Percentiles rank a stretch among this genome's conserved stretches.
These are phyloP conservation scores for Pecoramyces ruminantium DNA, from an alignment of 192 early-diverging fungal genomes.

Conservation along the genomic window DNA sequence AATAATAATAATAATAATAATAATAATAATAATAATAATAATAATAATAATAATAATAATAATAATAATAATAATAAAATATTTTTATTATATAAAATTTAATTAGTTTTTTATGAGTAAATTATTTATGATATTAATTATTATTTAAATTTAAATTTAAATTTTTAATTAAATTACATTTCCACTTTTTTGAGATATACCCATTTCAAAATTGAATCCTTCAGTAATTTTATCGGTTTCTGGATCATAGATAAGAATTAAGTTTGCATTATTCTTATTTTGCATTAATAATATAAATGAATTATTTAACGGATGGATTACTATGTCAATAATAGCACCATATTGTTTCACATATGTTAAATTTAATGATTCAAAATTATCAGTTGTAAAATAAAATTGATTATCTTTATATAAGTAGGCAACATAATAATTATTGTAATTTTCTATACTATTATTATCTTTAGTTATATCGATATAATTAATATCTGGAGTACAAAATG, in stretches of 20 bases:
- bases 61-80: too few species aligned
- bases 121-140: too few species aligned
- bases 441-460: not conserved
- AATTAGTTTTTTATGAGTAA: too few species aligned
- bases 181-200: not conserved
- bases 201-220: not conserved
- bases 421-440: not conserved
- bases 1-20: too few species aligned
- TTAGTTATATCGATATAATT: not conserved
- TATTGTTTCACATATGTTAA: not conserved
- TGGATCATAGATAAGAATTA: not conserved
- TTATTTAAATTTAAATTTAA: too few species aligned
- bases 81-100: too few species aligned
- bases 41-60: too few species aligned
- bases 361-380: not conserved
- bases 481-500: not conserved
- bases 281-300: not conserved
- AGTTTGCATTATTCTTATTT: not conserved
- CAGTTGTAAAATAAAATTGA: not conserved
- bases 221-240: not conserved
- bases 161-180: not conserved
- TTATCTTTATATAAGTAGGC: not conserved
- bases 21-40: too few species aligned
- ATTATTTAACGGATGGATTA: not conserved
- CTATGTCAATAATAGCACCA: not conserved